Evolutionary conservation across 306 rosid species (phyloP).

Genomic region (Fragaria vesca): DNA sequence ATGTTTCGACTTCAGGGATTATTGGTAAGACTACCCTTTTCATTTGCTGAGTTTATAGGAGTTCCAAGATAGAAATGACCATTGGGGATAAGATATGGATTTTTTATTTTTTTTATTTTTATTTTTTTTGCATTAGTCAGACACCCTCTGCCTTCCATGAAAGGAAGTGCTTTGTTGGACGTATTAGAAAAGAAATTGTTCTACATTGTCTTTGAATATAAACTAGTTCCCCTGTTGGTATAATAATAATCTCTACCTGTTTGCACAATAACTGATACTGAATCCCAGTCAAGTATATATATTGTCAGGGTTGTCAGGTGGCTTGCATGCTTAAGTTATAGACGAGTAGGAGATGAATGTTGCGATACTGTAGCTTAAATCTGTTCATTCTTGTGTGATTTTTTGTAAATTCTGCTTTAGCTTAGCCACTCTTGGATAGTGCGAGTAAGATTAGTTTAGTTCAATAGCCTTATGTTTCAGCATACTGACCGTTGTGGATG

Average conservation of each 20-base stretch:
- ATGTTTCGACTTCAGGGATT: slow-evolving; percentile 65
- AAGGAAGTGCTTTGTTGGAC: background rate
- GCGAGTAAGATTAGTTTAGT: background rate
- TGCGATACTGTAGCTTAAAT: background rate
- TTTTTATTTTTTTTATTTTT: no score
- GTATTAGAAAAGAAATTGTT: background rate
- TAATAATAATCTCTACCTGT: background rate
- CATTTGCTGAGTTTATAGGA: background rate
- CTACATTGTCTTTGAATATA: background rate
- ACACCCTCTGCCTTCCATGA: background rate
- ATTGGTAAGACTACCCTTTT: slow-evolving; percentile 47
- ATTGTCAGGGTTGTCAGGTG: background rate
- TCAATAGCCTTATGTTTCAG: background rate
- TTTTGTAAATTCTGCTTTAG: background rate
- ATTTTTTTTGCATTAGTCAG: background rate
- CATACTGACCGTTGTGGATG: background rate
- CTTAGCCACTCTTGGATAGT: background rate
- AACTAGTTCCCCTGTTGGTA: background rate
- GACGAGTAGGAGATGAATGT: background rate
- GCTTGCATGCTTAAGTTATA: background rate
- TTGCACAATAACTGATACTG: background rate
- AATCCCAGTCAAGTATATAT: background rate
- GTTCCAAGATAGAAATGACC: background rate
- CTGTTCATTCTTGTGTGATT: background rate
- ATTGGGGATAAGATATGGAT: background rate